A percentile compares a stretch with the other conserved stretches of the same genome.
These are phyloP conservation scores for Candida krabiensis DNA, from an alignment of 805 yeast genomes.

Conservation along the genomic window DNA sequence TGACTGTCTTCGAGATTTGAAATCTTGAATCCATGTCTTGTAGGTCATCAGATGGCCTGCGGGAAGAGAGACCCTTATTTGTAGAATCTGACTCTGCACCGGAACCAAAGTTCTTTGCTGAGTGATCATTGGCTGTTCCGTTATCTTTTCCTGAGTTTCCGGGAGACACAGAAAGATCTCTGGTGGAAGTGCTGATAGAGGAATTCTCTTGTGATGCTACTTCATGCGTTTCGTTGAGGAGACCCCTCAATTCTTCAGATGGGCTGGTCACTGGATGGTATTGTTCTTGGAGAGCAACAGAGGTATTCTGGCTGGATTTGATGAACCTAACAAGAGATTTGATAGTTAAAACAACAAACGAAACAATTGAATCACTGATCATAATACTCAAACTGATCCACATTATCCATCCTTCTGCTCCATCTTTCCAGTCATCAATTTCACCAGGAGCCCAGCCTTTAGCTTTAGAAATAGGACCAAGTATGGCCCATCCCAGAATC, in stretches of 20 bases:
- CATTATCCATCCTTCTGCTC: slow-evolving; percentile 96
- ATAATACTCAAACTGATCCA: slow-evolving; percentile 92
- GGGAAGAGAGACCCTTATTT: too few relatives aligned
- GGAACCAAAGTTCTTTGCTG: background rate
- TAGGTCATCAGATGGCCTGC: slow-evolving; percentile 1
- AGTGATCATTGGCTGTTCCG: too few relatives aligned
- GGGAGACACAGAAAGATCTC: slow-evolving; percentile 7
- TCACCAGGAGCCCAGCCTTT: slow-evolving; percentile 88
- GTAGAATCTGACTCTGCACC: background rate
- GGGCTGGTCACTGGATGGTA: background rate
- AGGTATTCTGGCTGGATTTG: background rate
- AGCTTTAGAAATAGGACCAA: slow-evolving; percentile 76
- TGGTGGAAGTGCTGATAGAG: slow-evolving; percentile 23
- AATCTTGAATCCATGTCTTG: slow-evolving; percentile 40
- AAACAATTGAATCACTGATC: slow-evolving; percentile 88
- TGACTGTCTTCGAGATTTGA: slow-evolving; percentile 50
- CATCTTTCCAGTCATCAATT: slow-evolving; percentile 88
- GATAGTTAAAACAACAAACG: slow-evolving; percentile 62
- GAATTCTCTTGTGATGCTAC: slow-evolving; percentile 23
- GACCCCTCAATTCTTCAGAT: slow-evolving; percentile 7
- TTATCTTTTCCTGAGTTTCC: background rate
- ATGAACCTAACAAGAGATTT: slow-evolving; percentile 35
- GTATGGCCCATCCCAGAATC: slow-evolving; percentile 84
- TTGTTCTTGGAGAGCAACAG: background rate
- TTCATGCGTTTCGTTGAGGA: slow-evolving; percentile 11